phyloP scores from a whole-genome alignment of 768 basidiomycete species.

The Clathrus columnatus region DNA sequence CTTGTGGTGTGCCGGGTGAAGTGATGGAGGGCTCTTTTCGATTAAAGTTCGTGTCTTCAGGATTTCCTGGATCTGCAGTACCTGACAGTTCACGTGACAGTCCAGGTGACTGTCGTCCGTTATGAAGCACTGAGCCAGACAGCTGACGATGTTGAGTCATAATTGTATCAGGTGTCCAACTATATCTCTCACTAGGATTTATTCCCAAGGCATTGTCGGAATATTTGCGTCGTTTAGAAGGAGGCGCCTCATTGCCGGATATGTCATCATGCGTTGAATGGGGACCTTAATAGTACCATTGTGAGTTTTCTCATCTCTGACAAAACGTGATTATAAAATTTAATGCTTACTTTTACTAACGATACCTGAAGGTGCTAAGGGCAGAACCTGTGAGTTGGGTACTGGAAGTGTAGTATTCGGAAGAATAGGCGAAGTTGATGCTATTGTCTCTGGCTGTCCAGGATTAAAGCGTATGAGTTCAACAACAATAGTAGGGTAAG shows the following conservation, averaged over 20 bases:
- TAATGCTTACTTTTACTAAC: neutral
- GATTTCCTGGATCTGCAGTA: too few relatives aligned
- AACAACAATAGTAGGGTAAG: constrained; percentile 58
- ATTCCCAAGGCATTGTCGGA: too few relatives aligned
- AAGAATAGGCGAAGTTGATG: neutral
- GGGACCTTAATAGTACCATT: neutral
- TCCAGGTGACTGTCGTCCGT: too few relatives aligned
- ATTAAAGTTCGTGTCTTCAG: too few relatives aligned
- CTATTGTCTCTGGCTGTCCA: constrained; percentile 6
- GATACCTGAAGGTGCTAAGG: neutral
- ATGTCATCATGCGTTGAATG: neutral
- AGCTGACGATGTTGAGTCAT: too few relatives aligned
- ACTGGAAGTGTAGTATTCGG: neutral
- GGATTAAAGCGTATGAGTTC: constrained; percentile 46
- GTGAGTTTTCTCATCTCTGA: neutral
- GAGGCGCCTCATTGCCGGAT: neutral
- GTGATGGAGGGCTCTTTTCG: neutral
- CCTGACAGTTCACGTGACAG: too few relatives aligned
- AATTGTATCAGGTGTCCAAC: too few relatives aligned
- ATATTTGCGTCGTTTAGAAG: too few relatives aligned
- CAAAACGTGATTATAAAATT: neutral
- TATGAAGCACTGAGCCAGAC: too few relatives aligned
- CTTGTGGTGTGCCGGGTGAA: neutral
- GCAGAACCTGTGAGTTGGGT: neutral
- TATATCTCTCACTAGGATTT: too few relatives aligned